Conservation (phyloP, 179 eudicot genomes). For the Pouteria campechiana region DNA sequence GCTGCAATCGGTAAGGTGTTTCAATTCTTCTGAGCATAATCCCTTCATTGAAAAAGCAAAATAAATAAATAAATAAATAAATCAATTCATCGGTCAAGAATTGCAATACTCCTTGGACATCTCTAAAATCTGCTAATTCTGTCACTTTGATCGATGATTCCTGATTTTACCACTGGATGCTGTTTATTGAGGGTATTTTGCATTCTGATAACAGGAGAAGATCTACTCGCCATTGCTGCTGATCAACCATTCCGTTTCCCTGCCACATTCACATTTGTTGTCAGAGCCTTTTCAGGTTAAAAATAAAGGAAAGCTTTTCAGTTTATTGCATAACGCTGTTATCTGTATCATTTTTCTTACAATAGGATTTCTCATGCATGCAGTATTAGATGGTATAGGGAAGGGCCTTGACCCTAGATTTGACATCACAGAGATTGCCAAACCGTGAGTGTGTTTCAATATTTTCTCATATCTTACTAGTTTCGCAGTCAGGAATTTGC, state of each 20-base stretch:
- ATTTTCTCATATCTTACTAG: too few species aligned
- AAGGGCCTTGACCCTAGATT: conserved; percentile 99
- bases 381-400: conserved; percentile 97
- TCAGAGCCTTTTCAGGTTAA: conserved; percentile 99
- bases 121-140: too few species aligned
- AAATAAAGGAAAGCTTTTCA: too few species aligned
- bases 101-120: too few species aligned
- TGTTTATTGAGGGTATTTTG: too few species aligned
- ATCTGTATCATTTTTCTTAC: conserved; percentile 4
- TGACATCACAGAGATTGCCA: conserved; percentile 96
- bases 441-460: conserved; percentile 60
- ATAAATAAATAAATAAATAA: too few species aligned
- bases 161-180: too few species aligned
- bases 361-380: conserved; percentile 7
- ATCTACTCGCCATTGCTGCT: conserved; percentile 81
- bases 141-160: too few species aligned
- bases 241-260: conserved; percentile 98
- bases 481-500: too few species aligned
- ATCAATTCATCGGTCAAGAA: too few species aligned
- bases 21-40: too few species aligned
- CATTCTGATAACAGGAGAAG: conserved; percentile 62
- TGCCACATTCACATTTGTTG: conserved; percentile 97
- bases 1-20: conserved; percentile 99
- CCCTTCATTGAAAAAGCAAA: too few species aligned
- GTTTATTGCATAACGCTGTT: not conserved